These are phyloP conservation scores for Aspergillus costaricaensis DNA, from an alignment of 2,329 filamentous ascomycete species.

Conservation along the genomic window DNA sequence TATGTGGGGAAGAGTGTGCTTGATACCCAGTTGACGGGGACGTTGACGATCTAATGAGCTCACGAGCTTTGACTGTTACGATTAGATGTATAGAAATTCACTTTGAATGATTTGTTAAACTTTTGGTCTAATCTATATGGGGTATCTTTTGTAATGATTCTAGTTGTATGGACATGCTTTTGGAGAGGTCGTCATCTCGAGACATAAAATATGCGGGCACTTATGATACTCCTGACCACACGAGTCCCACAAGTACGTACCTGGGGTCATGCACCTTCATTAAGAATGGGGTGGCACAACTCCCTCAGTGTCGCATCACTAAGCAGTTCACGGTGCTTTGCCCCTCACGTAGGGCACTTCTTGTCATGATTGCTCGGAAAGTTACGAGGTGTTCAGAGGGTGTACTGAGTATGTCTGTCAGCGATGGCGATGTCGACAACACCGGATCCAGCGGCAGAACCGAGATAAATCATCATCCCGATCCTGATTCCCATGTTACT, in stretches of 20 bases:
- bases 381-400: no score
- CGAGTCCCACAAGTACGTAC: no score
- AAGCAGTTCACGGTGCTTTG: no score
- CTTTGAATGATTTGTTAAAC: neutral
- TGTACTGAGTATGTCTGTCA: no score
- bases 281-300: no score
- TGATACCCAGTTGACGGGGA: constrained; percentile 4
- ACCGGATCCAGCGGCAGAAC: neutral
- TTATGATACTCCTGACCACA: no score
- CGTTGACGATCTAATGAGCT: neutral
- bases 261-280: no score
- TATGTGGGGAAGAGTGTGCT: constrained; percentile 8
- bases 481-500: neutral
- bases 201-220: no score
- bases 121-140: neutral
- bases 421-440: neutral
- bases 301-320: no score
- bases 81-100: neutral
- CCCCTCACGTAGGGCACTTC: no score
- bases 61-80: neutral
- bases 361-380: no score
- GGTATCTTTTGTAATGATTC: neutral
- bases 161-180: neutral
- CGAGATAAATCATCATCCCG: neutral
- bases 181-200: neutral